Evolutionary conservation across 2,329 filamentous ascomycete species (phyloP).

Genomic region (Alternaria sp.): DNA sequence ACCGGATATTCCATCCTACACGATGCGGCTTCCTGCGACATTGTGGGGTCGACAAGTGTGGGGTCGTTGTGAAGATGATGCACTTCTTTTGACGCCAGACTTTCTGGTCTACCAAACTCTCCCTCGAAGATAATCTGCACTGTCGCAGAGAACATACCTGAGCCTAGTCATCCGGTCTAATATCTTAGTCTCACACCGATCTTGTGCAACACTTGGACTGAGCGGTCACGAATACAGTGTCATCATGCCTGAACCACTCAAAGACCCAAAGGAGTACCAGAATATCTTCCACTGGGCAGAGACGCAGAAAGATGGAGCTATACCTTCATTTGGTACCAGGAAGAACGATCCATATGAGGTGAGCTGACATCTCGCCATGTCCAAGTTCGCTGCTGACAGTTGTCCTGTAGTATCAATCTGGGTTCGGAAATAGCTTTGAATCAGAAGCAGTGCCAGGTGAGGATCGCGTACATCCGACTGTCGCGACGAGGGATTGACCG

Average conservation of each 20-base stretch:
- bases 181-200: conserved; percentile 3
- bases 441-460: conserved; percentile 57
- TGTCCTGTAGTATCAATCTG: conserved; percentile 60
- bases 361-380: conserved; percentile 22
- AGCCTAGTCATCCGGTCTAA: background rate
- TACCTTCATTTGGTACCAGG: conserved; percentile 63
- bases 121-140: background rate
- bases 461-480: conserved; percentile 1
- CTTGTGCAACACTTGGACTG: background rate
- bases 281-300: conserved; percentile 62
- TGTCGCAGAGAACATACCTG: background rate
- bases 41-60: conserved; percentile 23
- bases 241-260: conserved; percentile 36
- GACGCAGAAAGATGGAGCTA: conserved; percentile 64
- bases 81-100: conserved; percentile 13
- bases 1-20: conserved; percentile 5
- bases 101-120: background rate
- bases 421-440: conserved; percentile 63
- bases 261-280: conserved; percentile 50
- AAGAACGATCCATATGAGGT: conserved; percentile 64
- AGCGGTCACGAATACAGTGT: background rate
- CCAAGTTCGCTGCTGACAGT: conserved; percentile 15
- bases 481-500: conserved; percentile 23
- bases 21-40: conserved; percentile 1
- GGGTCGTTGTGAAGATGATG: conserved; percentile 9